Conservation (phyloP, 495 filamentous ascomycete genomes). For the Aspergillus conjunctus region DNA sequence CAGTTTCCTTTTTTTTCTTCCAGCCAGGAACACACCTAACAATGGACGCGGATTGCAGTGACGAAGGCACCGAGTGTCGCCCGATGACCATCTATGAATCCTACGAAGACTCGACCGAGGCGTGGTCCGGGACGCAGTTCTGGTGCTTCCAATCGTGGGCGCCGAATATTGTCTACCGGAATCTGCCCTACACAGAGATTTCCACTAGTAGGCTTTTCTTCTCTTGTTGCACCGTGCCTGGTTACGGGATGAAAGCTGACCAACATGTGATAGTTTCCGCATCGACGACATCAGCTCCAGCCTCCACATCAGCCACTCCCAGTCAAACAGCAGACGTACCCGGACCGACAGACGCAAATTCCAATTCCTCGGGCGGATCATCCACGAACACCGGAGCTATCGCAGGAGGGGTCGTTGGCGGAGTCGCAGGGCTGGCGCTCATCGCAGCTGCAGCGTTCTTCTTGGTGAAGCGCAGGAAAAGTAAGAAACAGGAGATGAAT, state of each 20-base stretch:
- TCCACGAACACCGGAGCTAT: slow-evolving; percentile 2
- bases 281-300: neutral
- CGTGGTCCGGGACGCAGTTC: neutral
- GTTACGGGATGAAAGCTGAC: neutral
- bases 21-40: too few species aligned
- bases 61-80: neutral
- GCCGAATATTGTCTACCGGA: neutral
- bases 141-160: neutral
- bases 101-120: neutral
- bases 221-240: neutral
- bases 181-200: neutral
- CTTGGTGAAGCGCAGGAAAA: neutral
- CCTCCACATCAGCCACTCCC: neutral
- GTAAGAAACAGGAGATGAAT: neutral
- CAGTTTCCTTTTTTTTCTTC: too few species aligned
- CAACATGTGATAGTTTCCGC: neutral
- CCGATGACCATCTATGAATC: slow-evolving; percentile 4
- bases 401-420: slow-evolving; percentile 9
- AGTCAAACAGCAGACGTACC: neutral
- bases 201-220: neutral
- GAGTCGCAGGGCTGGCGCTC: slow-evolving; percentile 3
- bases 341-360: neutral
- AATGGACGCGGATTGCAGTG: too few species aligned
- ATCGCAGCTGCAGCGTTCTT: neutral
- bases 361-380: neutral